Base-by-base conservation (phyloP, 2,329 filamentous ascomycete species). In the Pseudogymnoascus verrucosus region DNA sequence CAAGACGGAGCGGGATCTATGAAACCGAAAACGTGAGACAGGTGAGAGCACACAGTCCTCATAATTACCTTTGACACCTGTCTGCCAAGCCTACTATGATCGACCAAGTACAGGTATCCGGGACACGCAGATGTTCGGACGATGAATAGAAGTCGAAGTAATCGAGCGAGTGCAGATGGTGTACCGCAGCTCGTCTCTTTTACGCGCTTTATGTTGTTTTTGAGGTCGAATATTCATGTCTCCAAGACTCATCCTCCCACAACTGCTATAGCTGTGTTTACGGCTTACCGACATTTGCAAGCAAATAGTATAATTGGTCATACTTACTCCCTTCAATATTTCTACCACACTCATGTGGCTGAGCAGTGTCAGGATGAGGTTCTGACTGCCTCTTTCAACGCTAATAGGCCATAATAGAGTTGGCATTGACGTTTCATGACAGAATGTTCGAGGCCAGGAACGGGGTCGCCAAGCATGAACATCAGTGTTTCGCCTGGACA, bases 391-490 rank as follows among this genome's bases (percentile, higher is more conserved):
- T 54, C 26, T 28, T 54, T 54, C 47, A 54, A 54, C 8, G 26
- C 47, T 54, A 28, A 54, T 31, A 31, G 26, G 47, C 23, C 26
- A 31, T 16, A 14, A 31, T 54, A n/a, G n/a, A 16, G 47, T 12
- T 11, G n/a, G 47, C 26, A 57, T 34, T 57, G 47, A 57, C 10
- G 26, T n/a, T 6, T 57, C 26, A 26, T 31, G n/a, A 2, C 26
- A 31, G 26, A 57, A 34, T 31, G 47, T 57, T 57, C 47, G 47
- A 57, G 47, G 47, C 47, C n/a, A 31, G 26, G 26, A 31, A 26
- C 47, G 10, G 47, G 47, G 47, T 57, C 47, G 26, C 47, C 47
- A 57, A 57, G 47, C 47, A 57, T 57, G 47, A 57, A 57, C 31
- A 12, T 19, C n/a, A 6, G 26, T 12, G 47, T 57, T 57, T 57